These are phyloP conservation scores for Xylaria acuta DNA, from an alignment of 495 filamentous ascomycete genomes.

Conservation along the genomic window DNA sequence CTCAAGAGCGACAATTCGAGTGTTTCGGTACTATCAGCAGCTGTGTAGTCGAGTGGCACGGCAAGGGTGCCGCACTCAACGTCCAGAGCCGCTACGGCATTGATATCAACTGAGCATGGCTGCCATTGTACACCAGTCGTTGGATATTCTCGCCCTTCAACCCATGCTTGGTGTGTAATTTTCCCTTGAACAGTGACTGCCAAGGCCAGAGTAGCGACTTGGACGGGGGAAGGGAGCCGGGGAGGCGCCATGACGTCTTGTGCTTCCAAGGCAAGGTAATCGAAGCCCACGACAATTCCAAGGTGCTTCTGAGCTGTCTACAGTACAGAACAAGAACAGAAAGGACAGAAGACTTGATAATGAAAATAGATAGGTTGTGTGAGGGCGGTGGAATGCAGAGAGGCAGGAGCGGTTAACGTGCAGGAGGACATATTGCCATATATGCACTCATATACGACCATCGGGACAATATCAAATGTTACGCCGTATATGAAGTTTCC, in stretches of 20 bases:
- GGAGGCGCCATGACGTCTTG: neutral
- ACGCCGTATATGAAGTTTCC: neutral
- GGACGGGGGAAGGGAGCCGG: neutral
- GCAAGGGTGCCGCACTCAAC: slow-evolving; percentile 45
- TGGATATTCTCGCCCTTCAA: neutral
- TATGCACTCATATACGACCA: neutral
- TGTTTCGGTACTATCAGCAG: slow-evolving; percentile 34
- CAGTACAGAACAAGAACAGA: neutral
- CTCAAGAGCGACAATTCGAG: slow-evolving; percentile 43
- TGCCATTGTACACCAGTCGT: slow-evolving; percentile 20
- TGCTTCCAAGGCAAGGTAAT: neutral
- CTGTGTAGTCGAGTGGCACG: slow-evolving; percentile 52
- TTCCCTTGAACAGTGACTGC: neutral
- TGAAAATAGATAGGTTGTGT: no score
- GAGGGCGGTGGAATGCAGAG: neutral
- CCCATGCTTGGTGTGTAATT: neutral
- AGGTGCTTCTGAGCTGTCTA: neutral
- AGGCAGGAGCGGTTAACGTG: neutral
- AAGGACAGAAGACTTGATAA: neutral
- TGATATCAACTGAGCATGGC: slow-evolving; percentile 19
- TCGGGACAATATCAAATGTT: neutral
- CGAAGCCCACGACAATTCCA: neutral
- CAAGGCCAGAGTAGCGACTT: neutral
- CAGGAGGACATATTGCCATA: neutral
- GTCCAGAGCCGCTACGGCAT: neutral